Evolutionary conservation across 768 basidiomycete species (phyloP), one percentile per base, ranked within the genome.

Genomic region (Candolleomyces aberdarensis): DNA sequence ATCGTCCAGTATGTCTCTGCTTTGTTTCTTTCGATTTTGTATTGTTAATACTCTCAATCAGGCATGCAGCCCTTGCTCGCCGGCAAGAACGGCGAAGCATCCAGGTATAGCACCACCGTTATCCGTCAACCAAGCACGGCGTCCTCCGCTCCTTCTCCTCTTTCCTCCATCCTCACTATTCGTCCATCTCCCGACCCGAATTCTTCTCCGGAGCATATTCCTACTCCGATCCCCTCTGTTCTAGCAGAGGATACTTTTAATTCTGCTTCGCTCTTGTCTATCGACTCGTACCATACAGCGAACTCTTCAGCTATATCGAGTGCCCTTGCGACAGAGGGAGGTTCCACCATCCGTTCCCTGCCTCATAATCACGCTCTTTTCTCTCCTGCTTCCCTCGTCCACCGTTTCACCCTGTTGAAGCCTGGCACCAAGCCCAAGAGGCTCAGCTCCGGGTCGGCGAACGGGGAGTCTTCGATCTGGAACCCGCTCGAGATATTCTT

Each of bases 341-440:
- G 89, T 19, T 91, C 89, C 1, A 89, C 88, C 7, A 80, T 88
- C 52, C 77, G 78, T 40, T 76, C 82, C 3, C 65, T 82, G 1
- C 72, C 74, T 32, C 17, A n/a, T 3, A 40, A 39, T n/a, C 50
- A 20, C 41, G 48, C 40, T 1, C 15, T 50, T 11, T 31, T 40
- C 14, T 1, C 44, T 46, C 44, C 44, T 14, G 14, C 44, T 46
- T 7, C 44, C 44, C 78, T 87, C 56, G 80, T 93, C 3, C 94
- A 95, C 71, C 88, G 94, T 17, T 96, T 96, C 78, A 89, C 93
- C 20, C 80, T 95, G 36, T 80, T 94, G 66, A 92, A 89, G 71
- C 92, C 92, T 15, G 91, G 91, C 3, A 78, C 77, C 19, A 89
- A 86, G 72, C 85, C 85, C 56, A 80, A 77, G 65, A 68, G 75